Percentiles rank a stretch among this genome's conserved stretches.
These are phyloP conservation scores for Cornus kousa DNA, from an alignment of 148 eudicot genomes.

Conservation along the genomic window DNA sequence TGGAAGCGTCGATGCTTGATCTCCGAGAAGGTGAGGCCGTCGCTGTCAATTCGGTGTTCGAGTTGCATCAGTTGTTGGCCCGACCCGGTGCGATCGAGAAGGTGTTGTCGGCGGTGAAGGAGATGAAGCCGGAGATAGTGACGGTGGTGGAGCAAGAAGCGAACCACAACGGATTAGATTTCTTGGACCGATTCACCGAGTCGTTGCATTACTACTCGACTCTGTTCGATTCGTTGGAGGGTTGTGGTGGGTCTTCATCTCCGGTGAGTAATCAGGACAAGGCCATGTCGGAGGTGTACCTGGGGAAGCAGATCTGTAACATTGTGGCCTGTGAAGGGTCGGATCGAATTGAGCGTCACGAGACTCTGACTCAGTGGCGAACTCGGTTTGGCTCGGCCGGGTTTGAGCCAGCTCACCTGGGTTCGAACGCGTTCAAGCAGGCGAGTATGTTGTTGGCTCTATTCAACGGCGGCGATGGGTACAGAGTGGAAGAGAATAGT, in stretches of 20 bases:
- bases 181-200: slow-evolving; percentile 73
- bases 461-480: slow-evolving; percentile 69
- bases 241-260: slow-evolving; percentile 19
- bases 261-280: slow-evolving; percentile 31
- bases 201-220: slow-evolving; percentile 69
- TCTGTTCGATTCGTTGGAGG: slow-evolving; percentile 69
- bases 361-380: slow-evolving; percentile 58
- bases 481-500: slow-evolving; percentile 62
- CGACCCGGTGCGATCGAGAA: slow-evolving; percentile 45
- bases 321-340: slow-evolving; percentile 72
- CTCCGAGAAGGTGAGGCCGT: slow-evolving; percentile 40
- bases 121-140: slow-evolving; percentile 55
- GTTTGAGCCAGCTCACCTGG: slow-evolving; percentile 56
- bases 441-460: slow-evolving; percentile 62
- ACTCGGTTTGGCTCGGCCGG: slow-evolving; percentile 48
- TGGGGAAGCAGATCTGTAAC: slow-evolving; percentile 72
- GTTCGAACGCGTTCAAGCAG: slow-evolving; percentile 69
- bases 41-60: slow-evolving; percentile 66
- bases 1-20: slow-evolving; percentile 37
- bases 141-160: slow-evolving; percentile 77
- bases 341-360: slow-evolving; percentile 71
- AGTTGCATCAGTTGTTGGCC: slow-evolving; percentile 55
- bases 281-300: slow-evolving; percentile 65
- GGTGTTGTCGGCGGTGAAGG: slow-evolving; percentile 39
- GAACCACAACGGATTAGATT: slow-evolving; percentile 53